phyloP scores from a whole-genome alignment of 2,329 filamentous ascomycete species.

The Aaosphaeria arxii region DNA sequence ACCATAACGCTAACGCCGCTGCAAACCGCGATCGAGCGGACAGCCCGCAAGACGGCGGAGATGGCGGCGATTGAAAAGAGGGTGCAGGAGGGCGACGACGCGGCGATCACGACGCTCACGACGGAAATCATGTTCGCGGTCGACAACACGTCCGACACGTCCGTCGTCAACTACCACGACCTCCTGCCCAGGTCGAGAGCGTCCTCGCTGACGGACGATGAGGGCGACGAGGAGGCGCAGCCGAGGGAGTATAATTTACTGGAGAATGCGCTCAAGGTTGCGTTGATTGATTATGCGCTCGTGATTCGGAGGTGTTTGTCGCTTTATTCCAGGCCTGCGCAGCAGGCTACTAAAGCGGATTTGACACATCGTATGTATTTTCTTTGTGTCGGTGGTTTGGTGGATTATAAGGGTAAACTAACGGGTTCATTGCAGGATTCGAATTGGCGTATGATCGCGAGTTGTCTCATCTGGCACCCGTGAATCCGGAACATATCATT shows the following conservation, averaged over 20 bases:
- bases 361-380: constrained; percentile 61
- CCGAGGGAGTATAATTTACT: constrained; percentile 51
- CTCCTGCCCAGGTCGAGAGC: constrained; percentile 59
- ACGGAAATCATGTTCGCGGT: constrained; percentile 77
- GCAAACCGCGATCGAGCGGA: constrained; percentile 87
- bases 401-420: not conserved
- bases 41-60: constrained; percentile 86
- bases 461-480: constrained; percentile 39
- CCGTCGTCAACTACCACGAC: constrained; percentile 73
- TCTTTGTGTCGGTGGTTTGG: constrained; percentile 1
- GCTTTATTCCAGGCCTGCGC: constrained; percentile 63
- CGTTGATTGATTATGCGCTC: constrained; percentile 83
- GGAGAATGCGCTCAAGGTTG: constrained; percentile 78
- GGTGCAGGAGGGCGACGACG: constrained; percentile 69
- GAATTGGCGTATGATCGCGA: constrained; percentile 46
- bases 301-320: constrained; percentile 79
- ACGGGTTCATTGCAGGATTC: constrained; percentile 37
- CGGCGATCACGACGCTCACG: constrained; percentile 64
- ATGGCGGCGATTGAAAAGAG: constrained; percentile 73
- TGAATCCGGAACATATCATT: constrained; percentile 20
- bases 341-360: constrained; percentile 58
- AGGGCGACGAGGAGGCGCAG: constrained; percentile 43
- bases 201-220: constrained; percentile 21
- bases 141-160: constrained; percentile 69
- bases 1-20: constrained; percentile 68